Conservation (phyloP, 2,329 filamentous ascomycete genomes). For the Albifimbria verrucaria region DNA sequence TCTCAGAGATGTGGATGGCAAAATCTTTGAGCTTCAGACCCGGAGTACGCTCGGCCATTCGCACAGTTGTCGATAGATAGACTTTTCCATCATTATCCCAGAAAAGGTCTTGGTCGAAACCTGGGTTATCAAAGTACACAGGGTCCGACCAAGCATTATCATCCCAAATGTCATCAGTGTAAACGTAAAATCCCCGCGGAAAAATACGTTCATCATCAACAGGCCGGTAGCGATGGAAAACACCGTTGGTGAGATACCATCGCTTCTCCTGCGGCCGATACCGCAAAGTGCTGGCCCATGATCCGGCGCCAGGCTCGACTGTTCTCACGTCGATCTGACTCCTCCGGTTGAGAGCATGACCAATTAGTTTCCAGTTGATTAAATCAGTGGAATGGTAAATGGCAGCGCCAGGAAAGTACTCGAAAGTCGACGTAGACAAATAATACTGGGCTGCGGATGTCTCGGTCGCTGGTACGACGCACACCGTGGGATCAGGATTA, state of each 20-base stretch:
- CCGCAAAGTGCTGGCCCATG: constrained; percentile 45
- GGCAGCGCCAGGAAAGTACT: constrained; percentile 59
- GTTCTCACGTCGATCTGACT: constrained; percentile 51
- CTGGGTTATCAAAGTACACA: constrained; percentile 50
- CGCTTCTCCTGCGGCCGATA: constrained; percentile 33
- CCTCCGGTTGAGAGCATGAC: constrained; percentile 46
- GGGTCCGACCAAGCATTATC: constrained; percentile 49
- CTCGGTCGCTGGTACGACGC: constrained; percentile 28
- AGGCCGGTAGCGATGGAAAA: constrained; percentile 41
- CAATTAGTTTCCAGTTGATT: constrained; percentile 49
- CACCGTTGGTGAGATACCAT: constrained; percentile 44
- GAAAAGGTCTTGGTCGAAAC: constrained; percentile 51
- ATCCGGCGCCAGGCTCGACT: constrained; percentile 47
- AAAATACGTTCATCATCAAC: constrained; percentile 42
- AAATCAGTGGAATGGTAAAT: constrained; percentile 56
- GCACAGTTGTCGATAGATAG: constrained; percentile 43
- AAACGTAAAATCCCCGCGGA: constrained; percentile 52
- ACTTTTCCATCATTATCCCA: constrained; percentile 47
- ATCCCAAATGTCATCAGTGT: constrained; percentile 50
- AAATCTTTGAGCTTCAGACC: constrained; percentile 46
- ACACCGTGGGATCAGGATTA: constrained; percentile 57
- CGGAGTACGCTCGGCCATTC: constrained; percentile 30
- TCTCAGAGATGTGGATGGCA: constrained; percentile 42
- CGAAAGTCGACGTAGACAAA: constrained; percentile 59
- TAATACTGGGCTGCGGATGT: constrained; percentile 41